A percentile compares a stretch with the other conserved stretches of the same genome.
Conservation (phyloP, 495 filamentous ascomycete genomes). For the Bryoglossum gracile region DNA sequence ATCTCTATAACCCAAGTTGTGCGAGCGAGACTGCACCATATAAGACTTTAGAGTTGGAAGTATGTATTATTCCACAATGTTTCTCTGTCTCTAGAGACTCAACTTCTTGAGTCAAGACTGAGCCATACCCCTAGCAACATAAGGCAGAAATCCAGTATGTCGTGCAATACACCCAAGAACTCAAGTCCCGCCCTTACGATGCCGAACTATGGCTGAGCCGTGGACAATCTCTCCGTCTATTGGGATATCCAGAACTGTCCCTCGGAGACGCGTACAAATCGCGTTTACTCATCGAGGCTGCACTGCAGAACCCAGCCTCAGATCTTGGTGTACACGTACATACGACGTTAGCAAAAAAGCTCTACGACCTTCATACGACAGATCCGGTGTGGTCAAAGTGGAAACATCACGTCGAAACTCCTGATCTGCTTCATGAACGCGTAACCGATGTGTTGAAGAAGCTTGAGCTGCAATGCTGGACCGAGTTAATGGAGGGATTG, state of each 20-base stretch:
- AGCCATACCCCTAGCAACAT: constrained; percentile 5
- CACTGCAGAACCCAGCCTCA: neutral
- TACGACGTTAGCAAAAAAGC: constrained; percentile 13
- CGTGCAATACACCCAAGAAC: constrained; percentile 2
- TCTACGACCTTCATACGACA: constrained; percentile 11
- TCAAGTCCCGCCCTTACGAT: constrained; percentile 10
- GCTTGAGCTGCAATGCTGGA: constrained; percentile 18
- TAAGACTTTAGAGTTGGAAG: too few relatives aligned
- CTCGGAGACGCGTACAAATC: constrained; percentile 15
- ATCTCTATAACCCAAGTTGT: too few relatives aligned
- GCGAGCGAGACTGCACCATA: too few relatives aligned
- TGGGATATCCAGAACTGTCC: constrained; percentile 8
- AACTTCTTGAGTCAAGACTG: too few relatives aligned
- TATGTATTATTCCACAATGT: too few relatives aligned
- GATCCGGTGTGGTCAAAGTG: constrained; percentile 14
- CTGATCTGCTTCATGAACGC: constrained; percentile 4
- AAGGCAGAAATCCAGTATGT: constrained; percentile 10
- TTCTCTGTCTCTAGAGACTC: too few relatives aligned
- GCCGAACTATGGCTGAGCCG: constrained; percentile 17
- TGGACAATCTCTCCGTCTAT: constrained; percentile 9
- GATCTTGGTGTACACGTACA: constrained; percentile 8
- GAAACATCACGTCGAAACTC: constrained; percentile 5
- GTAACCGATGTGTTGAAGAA: constrained; percentile 17
- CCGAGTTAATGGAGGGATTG: constrained; percentile 19
- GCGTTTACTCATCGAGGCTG: constrained; percentile 12